Evolutionary conservation across 495 filamentous ascomycete species (phyloP), one percentile per base, ranked within the genome.

Genomic region (Darksidea phi): DNA sequence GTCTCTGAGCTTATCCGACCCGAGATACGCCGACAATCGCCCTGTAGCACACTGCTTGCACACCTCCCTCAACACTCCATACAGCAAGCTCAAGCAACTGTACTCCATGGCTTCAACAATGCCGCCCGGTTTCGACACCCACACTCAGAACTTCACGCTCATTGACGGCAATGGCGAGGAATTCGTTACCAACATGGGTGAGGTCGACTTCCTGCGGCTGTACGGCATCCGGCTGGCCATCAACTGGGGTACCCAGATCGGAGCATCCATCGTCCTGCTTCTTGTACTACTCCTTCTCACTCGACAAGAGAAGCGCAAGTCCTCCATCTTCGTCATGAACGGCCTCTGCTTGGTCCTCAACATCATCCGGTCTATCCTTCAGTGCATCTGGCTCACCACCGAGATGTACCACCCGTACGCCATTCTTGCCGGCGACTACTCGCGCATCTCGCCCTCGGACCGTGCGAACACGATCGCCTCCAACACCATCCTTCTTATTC

Each of bases 161-260:
- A 24, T 42, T 34, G 8, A 41, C 7, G 20, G 23, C n/a, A 47
- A 70, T 67, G 67, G 64, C 48, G 34, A 13, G 1, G 8, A 20
- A 0, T 32, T 68, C 53, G 1, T 25, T 0, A 37, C 88, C 34
- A 55, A 75, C 50, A 66, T 88, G 23, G 47, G 61, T 11, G 71
- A 75, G 3, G 51, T 92, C 24, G 73, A 84, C 59, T 45, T 55
- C 7, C 75, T 80, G 54, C 71, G 79, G 63, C 61, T 66, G 55
- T 82, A 84, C 70, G 77, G 77, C 63, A 67, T 83, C 47, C 75
- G 78, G 17, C 72, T 80, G 43, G 77, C 78, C 71, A 85, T 91
- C 82, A 87, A 85, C 71, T 91, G 85, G 67, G 85, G 81, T 45
- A 70, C 77, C 26, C 88, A 95, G 70, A 77, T 91, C 52, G 91